These are phyloP conservation scores for Ceratocystis cacaofunesta DNA, from an alignment of 2,329 filamentous ascomycete genomes.

Conservation along the genomic window DNA sequence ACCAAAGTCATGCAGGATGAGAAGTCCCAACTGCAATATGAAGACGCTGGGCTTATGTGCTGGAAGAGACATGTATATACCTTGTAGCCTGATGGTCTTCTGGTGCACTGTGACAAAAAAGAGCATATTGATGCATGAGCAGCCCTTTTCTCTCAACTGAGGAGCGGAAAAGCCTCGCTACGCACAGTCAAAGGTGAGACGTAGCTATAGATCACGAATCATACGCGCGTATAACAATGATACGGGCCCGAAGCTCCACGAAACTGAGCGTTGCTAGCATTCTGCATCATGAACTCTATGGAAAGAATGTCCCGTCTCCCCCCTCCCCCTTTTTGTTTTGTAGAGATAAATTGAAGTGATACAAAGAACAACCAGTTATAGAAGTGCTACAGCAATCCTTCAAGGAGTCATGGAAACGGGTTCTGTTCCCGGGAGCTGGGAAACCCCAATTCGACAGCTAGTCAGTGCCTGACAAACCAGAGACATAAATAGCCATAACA, in stretches of 20 bases:
- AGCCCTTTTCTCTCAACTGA: not conserved
- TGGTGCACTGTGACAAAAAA: not conserved
- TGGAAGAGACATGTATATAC: not conserved
- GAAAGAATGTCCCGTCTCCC: not conserved
- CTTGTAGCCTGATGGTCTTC: not conserved
- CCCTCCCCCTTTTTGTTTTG: not conserved
- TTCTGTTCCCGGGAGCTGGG: not conserved
- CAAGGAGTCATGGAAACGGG: not conserved
- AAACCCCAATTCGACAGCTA: not conserved
- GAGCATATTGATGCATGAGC: not conserved
- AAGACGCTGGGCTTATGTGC: not conserved
- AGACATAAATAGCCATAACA: not conserved
- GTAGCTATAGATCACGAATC: not conserved
- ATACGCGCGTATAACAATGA: too few relatives aligned
- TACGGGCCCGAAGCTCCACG: too few relatives aligned
- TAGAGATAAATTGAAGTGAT: not conserved
- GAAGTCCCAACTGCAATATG: not conserved
- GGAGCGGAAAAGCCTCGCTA: not conserved
- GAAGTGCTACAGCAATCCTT: conserved; percentile 1
- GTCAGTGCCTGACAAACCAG: not conserved
- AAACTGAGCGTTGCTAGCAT: not conserved
- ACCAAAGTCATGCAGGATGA: not conserved
- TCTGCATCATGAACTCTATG: not conserved
- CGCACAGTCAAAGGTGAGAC: not conserved
- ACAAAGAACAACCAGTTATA: not conserved